Evolutionary conservation across 2,329 filamentous ascomycete species (phyloP).

Genomic region (Stromatinia cepivora): DNA sequence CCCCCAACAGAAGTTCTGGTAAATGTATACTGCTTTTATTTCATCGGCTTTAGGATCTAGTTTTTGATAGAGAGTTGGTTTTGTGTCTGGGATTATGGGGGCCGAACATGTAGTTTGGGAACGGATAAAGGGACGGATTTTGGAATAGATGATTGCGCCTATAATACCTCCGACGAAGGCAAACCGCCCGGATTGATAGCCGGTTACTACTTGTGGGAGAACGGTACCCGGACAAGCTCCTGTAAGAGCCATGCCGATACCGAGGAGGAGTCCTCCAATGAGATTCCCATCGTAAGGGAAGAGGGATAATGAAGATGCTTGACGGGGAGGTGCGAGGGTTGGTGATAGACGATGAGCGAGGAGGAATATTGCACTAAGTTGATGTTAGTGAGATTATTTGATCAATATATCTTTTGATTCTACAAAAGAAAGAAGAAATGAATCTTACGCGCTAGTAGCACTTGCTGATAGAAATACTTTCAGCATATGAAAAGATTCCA

Average conservation of each 20-base stretch:
- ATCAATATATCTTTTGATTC: not conserved
- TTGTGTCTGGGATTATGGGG: not conserved
- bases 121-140: constrained; percentile 20
- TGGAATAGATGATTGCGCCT: constrained; percentile 53
- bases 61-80: constrained; percentile 33
- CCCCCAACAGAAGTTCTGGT: constrained; percentile 29
- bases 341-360: constrained; percentile 30
- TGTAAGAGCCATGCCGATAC: constrained; percentile 65
- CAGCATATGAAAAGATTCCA: constrained; percentile 65
- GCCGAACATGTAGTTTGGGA: not conserved
- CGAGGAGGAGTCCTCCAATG: constrained; percentile 61
- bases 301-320: constrained; percentile 41
- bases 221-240: constrained; percentile 67
- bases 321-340: constrained; percentile 12
- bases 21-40: constrained; percentile 25
- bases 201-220: constrained; percentile 58
- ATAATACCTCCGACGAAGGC: constrained; percentile 55
- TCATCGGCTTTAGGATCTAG: constrained; percentile 18
- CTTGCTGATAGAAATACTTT: constrained; percentile 64
- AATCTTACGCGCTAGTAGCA: constrained; percentile 59
- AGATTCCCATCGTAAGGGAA: constrained; percentile 64
- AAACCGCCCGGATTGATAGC: constrained; percentile 52
- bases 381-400: not conserved
- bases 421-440: not conserved
- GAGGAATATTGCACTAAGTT: constrained; percentile 43